Evolutionary conservation across 306 rosid genomes (phyloP), one percentile per base, ranked within the genome.

Genomic region (Cicer bijugum): DNA sequence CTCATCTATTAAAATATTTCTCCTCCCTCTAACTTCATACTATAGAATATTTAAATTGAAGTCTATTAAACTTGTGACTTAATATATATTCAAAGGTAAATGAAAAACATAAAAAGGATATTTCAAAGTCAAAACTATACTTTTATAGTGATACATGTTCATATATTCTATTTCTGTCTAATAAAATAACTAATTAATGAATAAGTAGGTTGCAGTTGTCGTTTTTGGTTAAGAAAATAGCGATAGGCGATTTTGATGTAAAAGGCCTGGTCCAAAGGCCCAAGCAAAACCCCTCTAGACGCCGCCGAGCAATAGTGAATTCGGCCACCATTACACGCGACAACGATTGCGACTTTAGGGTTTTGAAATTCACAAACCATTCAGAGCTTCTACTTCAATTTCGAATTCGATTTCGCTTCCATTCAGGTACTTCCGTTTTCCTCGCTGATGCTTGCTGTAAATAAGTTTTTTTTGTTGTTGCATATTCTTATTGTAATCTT

Each of bases 361-460:
- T 76, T 81, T 53, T 0, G 3, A 69, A 45, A 69, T 12, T n/a
- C 12, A 40, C 9, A 5, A 43, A 12, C 71, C 38, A 23, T 38
- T 37, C 4, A 2, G 47, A 69, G 73, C 69, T 51, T 69, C 73
- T 1, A 4, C 63, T 48, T 67, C 61, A 0, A 5, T 75, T 55
- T 20, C 68, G 28, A 14, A 69, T 69, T 35, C 15, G 14, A 9
- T 69, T 52, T 47, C n/a, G 3, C 35, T 6, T 63, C 6, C 69
- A 3, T 0, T 62, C 57, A 72, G 84, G 87, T 84, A 84, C 82
- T 67, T 28, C 46, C 52, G 2, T 46, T 61, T 56, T 20, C 50
- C 77, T 50, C 11, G 9, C 45, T n/a, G 35, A 28, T 28, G 35
- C 3, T 33, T 15, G n/a, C 45, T 35, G 9, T 51, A 6, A 12